A percentile compares a stretch with the other conserved stretches of the same genome.
These are phyloP conservation scores for Taphrina populina DNA, from an alignment of 1,139 yeast genomes.

Conservation along the genomic window DNA sequence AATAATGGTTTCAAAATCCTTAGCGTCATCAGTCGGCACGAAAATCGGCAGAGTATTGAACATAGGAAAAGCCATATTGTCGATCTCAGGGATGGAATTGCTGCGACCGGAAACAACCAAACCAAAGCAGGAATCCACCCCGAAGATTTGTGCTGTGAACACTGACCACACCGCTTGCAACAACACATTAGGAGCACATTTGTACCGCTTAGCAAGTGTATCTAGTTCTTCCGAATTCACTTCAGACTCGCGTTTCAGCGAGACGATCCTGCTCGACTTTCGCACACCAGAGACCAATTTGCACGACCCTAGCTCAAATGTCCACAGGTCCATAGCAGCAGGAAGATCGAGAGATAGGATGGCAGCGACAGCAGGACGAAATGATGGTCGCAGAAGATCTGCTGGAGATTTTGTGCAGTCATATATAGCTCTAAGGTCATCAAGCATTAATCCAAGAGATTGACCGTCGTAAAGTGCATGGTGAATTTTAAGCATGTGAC, in stretches of 20 bases:
- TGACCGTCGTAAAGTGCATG: constrained; percentile 40
- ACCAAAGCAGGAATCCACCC: constrained; percentile 36
- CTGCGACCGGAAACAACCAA: constrained; percentile 37
- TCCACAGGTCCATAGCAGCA: constrained; percentile 20
- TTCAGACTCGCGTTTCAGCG: not conserved
- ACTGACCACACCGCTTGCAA: constrained; percentile 39
- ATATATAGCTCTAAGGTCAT: constrained; percentile 33
- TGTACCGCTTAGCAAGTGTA: constrained; percentile 3
- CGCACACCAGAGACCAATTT: not conserved
- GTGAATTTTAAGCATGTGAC: constrained; percentile 34
- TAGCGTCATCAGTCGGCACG: constrained; percentile 9
- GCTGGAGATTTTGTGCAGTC: not conserved
- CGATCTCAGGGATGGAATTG: constrained; percentile 34
- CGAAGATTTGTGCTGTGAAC: constrained; percentile 28
- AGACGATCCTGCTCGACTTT: not conserved
- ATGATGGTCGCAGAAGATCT: not conserved
- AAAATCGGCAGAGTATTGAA: constrained; percentile 40
- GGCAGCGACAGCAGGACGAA: constrained; percentile 2
- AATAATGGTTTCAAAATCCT: constrained; percentile 23
- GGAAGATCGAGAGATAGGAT: constrained; percentile 6
- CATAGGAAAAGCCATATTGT: constrained; percentile 38
- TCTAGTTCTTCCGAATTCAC: not conserved
- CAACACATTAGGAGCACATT: constrained; percentile 37
- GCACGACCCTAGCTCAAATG: not conserved
- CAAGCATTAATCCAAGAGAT: constrained; percentile 37